Conservation (phyloP, 1,284 basidiomycete genomes). For the Ganoderma boninense region DNA sequence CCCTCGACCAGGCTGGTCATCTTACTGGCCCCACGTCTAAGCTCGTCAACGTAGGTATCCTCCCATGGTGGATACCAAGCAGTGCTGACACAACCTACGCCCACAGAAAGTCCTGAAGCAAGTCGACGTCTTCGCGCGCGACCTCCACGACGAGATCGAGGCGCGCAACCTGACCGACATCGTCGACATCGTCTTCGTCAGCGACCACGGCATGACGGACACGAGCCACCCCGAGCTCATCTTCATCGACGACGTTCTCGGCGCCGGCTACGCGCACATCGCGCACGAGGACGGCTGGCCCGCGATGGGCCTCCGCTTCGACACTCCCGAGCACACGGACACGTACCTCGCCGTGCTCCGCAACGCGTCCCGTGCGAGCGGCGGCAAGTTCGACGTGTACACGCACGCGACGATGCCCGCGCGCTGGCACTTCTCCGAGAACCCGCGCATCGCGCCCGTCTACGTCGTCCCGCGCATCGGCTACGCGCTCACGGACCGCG, state of each 20-base stretch:
- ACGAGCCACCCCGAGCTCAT: slow-evolving; percentile 81
- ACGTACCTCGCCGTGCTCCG: slow-evolving; percentile 64
- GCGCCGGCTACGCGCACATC: slow-evolving; percentile 69
- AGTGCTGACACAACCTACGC: slow-evolving; percentile 8
- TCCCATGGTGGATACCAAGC: neutral
- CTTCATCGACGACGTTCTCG: slow-evolving; percentile 88
- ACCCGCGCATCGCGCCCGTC: slow-evolving; percentile 85
- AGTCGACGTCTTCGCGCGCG: slow-evolving; percentile 81
- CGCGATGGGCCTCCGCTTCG: slow-evolving; percentile 83
- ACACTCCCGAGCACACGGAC: slow-evolving; percentile 60
- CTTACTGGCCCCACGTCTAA: slow-evolving; percentile 76
- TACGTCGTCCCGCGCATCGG: slow-evolving; percentile 85
- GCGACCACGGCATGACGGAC: slow-evolving; percentile 93
- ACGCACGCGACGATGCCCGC: slow-evolving; percentile 84
- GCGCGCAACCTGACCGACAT: slow-evolving; percentile 83
- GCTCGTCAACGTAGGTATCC: slow-evolving; percentile 68
- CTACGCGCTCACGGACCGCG: slow-evolving; percentile 72
- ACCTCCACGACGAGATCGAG: slow-evolving; percentile 68
- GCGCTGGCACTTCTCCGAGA: slow-evolving; percentile 78
- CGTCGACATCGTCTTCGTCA: slow-evolving; percentile 90
- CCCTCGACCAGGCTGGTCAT: slow-evolving; percentile 86
- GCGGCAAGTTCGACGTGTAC: slow-evolving; percentile 80
- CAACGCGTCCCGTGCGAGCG: slow-evolving; percentile 55
- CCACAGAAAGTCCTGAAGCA: slow-evolving; percentile 67
- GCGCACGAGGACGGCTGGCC: slow-evolving; percentile 89